A percentile compares a stretch with the other conserved stretches of the same genome.
phyloP scores from a whole-genome alignment of 2,329 filamentous ascomycete species.

The Ophiostoma montium region DNA sequence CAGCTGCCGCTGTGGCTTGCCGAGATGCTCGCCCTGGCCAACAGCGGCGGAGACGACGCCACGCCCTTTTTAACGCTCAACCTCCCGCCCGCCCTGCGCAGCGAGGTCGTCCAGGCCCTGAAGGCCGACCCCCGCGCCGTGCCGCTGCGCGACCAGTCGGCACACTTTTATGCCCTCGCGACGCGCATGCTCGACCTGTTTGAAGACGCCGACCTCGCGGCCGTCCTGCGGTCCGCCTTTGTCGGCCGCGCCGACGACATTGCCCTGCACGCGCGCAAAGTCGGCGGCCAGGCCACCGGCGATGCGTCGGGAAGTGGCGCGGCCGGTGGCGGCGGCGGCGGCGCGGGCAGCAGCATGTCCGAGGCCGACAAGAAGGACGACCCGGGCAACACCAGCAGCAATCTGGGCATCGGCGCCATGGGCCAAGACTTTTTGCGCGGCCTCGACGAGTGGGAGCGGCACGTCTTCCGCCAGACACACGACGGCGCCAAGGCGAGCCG shows the following conservation, averaged over 20 bases:
- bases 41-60: slow-evolving; percentile 21
- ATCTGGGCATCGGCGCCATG: slow-evolving; percentile 43
- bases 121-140: slow-evolving; percentile 83
- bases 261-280: slow-evolving; percentile 78
- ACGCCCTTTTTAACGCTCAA: slow-evolving; percentile 60
- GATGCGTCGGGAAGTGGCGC: not conserved
- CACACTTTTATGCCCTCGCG: slow-evolving; percentile 78
- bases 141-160: slow-evolving; percentile 66
- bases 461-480: slow-evolving; percentile 58
- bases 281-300: slow-evolving; percentile 46
- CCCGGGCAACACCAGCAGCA: slow-evolving; percentile 19
- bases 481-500: slow-evolving; percentile 57
- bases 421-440: slow-evolving; percentile 75
- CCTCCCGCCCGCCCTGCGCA: slow-evolving; percentile 61
- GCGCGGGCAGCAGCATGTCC: slow-evolving; percentile 35
- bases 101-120: slow-evolving; percentile 73
- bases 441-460: slow-evolving; percentile 79
- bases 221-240: slow-evolving; percentile 65
- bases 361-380: slow-evolving; percentile 48
- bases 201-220: slow-evolving; percentile 64
- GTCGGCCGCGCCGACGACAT: slow-evolving; percentile 69
- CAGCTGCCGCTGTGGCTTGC: slow-evolving; percentile 86
- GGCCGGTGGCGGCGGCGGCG: slow-evolving; percentile 23
- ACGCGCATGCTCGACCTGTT: slow-evolving; percentile 81
- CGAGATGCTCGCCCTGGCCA: slow-evolving; percentile 74